Evolutionary conservation across 2,329 filamentous ascomycete species (phyloP).

Genomic region (Colletotrichum cereale): DNA sequence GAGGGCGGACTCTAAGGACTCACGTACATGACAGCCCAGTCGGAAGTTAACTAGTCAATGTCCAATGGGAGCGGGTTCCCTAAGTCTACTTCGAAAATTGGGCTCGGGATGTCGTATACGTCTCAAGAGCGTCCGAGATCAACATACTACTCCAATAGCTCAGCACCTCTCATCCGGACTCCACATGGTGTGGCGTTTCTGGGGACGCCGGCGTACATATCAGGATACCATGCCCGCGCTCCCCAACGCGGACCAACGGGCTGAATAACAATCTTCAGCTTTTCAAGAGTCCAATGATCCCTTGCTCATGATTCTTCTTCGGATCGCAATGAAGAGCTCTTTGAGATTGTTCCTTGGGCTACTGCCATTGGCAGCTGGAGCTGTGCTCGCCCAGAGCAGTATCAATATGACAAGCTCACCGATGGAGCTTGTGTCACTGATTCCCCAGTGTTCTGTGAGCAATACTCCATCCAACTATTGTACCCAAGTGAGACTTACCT

Average conservation of each 20-base stretch:
- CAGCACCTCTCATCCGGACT: background rate
- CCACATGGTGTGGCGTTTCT: background rate
- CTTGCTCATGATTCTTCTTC: background rate
- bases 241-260: slow-evolving; percentile 5
- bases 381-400: slow-evolving; percentile 2
- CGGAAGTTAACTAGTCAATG: slow-evolving; percentile 3
- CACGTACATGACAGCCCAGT: background rate
- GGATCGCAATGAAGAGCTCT: slow-evolving; percentile 21
- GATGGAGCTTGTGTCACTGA: slow-evolving; percentile 12
- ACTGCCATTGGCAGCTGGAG: slow-evolving; percentile 25
- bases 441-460: slow-evolving; percentile 28
- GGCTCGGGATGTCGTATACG: background rate
- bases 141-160: slow-evolving; percentile 18
- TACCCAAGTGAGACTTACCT: background rate
- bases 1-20: slow-evolving; percentile 12
- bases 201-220: slow-evolving; percentile 8
- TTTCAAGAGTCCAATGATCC: background rate
- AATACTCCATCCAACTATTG: rapidly evolving
- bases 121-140: background rate
- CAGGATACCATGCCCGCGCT: slow-evolving; percentile 22
- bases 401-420: background rate
- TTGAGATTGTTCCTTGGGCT: slow-evolving; percentile 13
- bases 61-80: slow-evolving; percentile 11
- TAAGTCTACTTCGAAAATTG: slow-evolving; percentile 15
- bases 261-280: slow-evolving; percentile 1